Conservation (phyloP, 257 asterid genomes). For the Cruciata laevipes region DNA sequence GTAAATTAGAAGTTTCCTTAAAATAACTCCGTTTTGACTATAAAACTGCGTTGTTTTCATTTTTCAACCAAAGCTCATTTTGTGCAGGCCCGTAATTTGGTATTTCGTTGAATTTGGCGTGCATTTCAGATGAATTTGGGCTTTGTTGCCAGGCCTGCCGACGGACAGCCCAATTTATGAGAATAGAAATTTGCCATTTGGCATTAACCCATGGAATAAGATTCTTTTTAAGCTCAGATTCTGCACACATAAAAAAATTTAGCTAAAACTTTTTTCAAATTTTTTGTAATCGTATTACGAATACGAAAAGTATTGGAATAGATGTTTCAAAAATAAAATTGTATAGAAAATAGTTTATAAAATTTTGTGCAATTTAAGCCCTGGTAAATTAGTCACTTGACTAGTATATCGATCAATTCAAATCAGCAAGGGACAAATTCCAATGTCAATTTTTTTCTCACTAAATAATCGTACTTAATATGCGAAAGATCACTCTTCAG, state of each 20-base stretch:
- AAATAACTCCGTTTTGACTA: background rate
- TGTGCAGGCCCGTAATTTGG: constrained; percentile 24
- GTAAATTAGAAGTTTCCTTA: background rate
- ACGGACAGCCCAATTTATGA: constrained; percentile 7
- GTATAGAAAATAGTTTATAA: no score
- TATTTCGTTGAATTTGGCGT: constrained; percentile 6
- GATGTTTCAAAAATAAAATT: no score
- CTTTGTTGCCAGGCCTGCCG: constrained; percentile 11
- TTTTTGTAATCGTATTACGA: no score
- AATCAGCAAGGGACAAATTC: no score
- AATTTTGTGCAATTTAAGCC: no score
- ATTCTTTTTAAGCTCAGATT: background rate
- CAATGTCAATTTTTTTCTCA: no score
- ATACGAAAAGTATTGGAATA: no score
- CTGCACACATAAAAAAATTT: background rate
- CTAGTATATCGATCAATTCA: no score
- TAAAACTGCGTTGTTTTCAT: background rate
- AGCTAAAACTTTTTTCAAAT: background rate
- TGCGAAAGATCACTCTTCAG: no score
- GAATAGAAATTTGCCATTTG: constrained; percentile 4
- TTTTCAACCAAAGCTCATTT: constrained; percentile 2
- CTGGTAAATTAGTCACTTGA: no score
- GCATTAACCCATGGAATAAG: background rate
- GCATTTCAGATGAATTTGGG: constrained; percentile 13
- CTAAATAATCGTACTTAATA: no score